These are phyloP conservation scores for Sugiyamaella grinbergsii DNA, from an alignment of 1,139 yeast genomes.

Conservation along the genomic window DNA sequence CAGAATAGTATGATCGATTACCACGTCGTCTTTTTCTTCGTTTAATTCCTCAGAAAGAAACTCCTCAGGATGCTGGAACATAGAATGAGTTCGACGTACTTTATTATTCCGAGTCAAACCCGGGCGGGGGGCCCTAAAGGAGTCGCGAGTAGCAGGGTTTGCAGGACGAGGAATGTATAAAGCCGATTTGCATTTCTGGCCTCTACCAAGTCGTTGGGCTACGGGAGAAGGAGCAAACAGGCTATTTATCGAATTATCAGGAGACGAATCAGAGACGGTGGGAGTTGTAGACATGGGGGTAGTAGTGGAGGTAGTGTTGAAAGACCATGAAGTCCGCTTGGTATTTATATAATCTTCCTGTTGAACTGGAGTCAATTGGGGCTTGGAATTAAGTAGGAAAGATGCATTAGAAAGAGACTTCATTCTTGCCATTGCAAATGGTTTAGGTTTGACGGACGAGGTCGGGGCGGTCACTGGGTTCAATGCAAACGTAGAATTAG, in stretches of 20 bases:
- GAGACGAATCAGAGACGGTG: neutral
- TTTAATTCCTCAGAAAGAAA: constrained; percentile 38
- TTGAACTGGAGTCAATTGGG: constrained; percentile 23
- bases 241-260: constrained; percentile 12
- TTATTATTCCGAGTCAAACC: constrained; percentile 35
- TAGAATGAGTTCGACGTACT: constrained; percentile 65
- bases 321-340: constrained; percentile 11
- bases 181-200: constrained; percentile 13
- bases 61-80: constrained; percentile 55
- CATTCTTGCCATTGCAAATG: constrained; percentile 24
- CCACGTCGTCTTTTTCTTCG: constrained; percentile 22
- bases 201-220: constrained; percentile 14
- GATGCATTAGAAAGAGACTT: constrained; percentile 33
- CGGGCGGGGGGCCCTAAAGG: constrained; percentile 27
- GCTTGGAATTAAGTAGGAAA: constrained; percentile 26
- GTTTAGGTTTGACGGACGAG: constrained; percentile 20
- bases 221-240: constrained; percentile 23
- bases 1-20: neutral
- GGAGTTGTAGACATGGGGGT: neutral
- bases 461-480: constrained; percentile 16
- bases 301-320: constrained; percentile 5
- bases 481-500: constrained; percentile 22
- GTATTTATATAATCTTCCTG: constrained; percentile 9
- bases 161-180: constrained; percentile 14
- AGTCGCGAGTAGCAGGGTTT: constrained; percentile 21